phyloP scores from a whole-genome alignment of 192 early-diverging fungal genomes.

The Lobosporangium transversale region DNA sequence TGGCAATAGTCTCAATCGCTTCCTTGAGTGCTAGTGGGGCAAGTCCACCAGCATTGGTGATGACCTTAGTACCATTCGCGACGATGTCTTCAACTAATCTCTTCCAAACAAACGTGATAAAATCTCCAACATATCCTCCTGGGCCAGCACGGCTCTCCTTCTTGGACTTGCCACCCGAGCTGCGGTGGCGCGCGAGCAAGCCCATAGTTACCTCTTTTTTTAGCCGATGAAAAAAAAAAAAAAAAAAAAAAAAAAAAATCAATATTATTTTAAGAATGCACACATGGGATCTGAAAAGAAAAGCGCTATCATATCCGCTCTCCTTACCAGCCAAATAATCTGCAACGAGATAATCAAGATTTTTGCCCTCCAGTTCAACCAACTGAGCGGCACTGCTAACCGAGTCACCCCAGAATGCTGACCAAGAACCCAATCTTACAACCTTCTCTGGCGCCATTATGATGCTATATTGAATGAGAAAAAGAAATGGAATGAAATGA shows the following conservation, averaged over 20 bases:
- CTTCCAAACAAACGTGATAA: slow-evolving; percentile 64
- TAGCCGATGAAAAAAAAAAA: background rate
- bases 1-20: slow-evolving; percentile 65
- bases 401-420: slow-evolving; percentile 71
- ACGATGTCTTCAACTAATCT: slow-evolving; percentile 57
- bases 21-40: slow-evolving; percentile 69
- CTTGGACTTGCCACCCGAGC: slow-evolving; percentile 31
- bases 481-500: slow-evolving; percentile 5
- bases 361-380: slow-evolving; percentile 55
- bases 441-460: slow-evolving; percentile 36
- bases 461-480: background rate
- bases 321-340: slow-evolving; percentile 71
- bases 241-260: background rate
- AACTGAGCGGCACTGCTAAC: slow-evolving; percentile 65
- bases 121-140: slow-evolving; percentile 68
- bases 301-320: no score
- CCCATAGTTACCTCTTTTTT: slow-evolving; percentile 75
- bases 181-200: slow-evolving; percentile 66
- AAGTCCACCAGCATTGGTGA: slow-evolving; percentile 75
- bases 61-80: slow-evolving; percentile 65
- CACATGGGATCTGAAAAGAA: background rate
- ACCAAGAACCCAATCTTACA: slow-evolving; percentile 69
- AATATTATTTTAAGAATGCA: background rate
- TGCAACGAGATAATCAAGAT: slow-evolving; percentile 66
- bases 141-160: slow-evolving; percentile 58